Base-by-base conservation (phyloP, 2,329 filamentous ascomycete genomes). In the Fusarium stilboides region DNA sequence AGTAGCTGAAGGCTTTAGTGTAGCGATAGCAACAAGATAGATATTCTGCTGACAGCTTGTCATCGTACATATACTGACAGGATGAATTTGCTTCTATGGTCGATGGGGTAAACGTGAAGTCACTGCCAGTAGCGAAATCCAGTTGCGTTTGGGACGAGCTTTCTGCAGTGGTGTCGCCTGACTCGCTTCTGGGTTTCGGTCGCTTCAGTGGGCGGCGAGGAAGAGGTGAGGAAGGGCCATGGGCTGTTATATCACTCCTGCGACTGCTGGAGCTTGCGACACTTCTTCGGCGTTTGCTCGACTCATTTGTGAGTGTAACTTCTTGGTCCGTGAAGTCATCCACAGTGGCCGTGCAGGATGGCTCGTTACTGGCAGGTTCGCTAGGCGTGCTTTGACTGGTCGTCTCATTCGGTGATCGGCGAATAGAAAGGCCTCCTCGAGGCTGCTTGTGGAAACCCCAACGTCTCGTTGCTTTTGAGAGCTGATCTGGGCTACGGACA, bases 401-500 rank as follows among this genome's bases (percentile, higher is more conserved):
- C 2, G 13, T n/a, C 2, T n/a, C 28, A 19, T 19, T 34, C 1
- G 20, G 24, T 3, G 34, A n/a, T 1, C 2, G 15, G 5, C 19
- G 26, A 10, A 19, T 4, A 14, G n/a, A 42, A 17, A 2, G 1
- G 6, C 2, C 8, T 6, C 8, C 8, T 12, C 42, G 42, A 36
- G 6, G 34, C 8, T 60, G 57, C 26, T 60, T 60, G 6, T 19
- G 15, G 8, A 60, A 57, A 5, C 57, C 42, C 57, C 57, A 60
- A 2, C 57, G 42, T 36, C 36, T 31, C 4, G 34, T 60, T 19
- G 57, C 57, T 47, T 47, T 60, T 8, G 51, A 60, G n/a, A 60
- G 47, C 14, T 57, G 57, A n/a, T 47, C 42, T 4, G 2, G 14
- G 5, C 57, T 60, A 36, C 3, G 0, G 4, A 3, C 3, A 9